A percentile compares a stretch with the other conserved stretches of the same genome.
Conservation (phyloP, 805 yeast species). For the Kodamaea kakaduensis region DNA sequence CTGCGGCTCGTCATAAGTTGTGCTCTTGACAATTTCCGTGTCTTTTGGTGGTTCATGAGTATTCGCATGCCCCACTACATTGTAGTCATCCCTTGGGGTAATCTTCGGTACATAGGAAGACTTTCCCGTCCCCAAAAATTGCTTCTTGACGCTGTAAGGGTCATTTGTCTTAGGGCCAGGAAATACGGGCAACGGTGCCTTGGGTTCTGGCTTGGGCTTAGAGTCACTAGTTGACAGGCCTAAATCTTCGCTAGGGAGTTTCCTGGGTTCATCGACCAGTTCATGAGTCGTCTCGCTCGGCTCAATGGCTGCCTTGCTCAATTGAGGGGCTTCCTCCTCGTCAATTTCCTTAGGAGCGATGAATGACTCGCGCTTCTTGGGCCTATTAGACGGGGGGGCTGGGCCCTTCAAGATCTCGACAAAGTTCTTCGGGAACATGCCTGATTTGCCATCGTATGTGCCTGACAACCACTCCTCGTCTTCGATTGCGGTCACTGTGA, state of each 20-base stretch:
- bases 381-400: conserved; percentile 6
- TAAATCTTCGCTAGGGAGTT: background rate
- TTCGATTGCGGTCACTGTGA: conserved; percentile 73
- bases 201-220: background rate
- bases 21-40: conserved; percentile 24
- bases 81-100: conserved; percentile 37
- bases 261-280: background rate
- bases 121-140: conserved; percentile 52
- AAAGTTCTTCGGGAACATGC: conserved; percentile 86
- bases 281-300: conserved; percentile 2
- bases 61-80: conserved; percentile 27
- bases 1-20: conserved; percentile 19
- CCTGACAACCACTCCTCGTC: conserved; percentile 95
- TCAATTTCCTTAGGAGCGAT: background rate
- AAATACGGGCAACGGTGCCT: conserved; percentile 20
- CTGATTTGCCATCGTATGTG: conserved; percentile 55
- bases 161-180: conserved; percentile 36
- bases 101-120: conserved; percentile 56
- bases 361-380: conserved; percentile 3
- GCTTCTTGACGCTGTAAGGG: conserved; percentile 50
- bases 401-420: conserved; percentile 43
- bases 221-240: background rate
- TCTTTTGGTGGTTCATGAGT: conserved; percentile 21
- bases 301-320: too few species aligned
- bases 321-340: conserved; percentile 5